A percentile compares a stretch with the other conserved stretches of the same genome.
Evolutionary conservation across 1,284 basidiomycete genomes (phyloP).

Genomic region (Neonothopanus nambi): DNA sequence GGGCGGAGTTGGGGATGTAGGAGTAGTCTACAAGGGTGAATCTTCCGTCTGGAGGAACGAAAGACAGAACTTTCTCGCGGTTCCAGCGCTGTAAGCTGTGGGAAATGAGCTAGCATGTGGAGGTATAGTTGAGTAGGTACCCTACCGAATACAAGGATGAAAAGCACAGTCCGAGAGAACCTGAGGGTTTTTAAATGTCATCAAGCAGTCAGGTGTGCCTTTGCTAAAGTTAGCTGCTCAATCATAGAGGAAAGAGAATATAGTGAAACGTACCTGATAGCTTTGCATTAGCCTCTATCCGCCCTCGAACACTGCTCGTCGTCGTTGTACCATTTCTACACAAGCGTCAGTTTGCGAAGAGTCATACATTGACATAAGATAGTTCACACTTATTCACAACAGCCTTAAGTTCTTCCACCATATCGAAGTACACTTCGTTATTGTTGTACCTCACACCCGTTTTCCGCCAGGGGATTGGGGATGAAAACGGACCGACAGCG

Average conservation of each 20-base stretch:
- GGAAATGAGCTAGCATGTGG: conserved; percentile 7
- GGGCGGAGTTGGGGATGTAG: conserved; percentile 45
- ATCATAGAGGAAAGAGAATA: background rate
- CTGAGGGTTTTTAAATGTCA: conserved; percentile 80
- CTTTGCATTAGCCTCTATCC: conserved; percentile 79
- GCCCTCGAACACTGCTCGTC: conserved; percentile 76
- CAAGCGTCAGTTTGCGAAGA: conserved; percentile 1
- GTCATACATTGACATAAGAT: background rate
- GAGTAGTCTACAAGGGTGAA: conserved; percentile 90
- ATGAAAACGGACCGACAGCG: conserved; percentile 76
- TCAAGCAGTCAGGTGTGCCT: conserved; percentile 87
- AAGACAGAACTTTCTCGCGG: conserved; percentile 80
- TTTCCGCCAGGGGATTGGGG: conserved; percentile 93
- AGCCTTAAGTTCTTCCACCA: conserved; percentile 82
- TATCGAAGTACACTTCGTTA: conserved; percentile 95
- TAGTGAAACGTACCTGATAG: conserved; percentile 61
- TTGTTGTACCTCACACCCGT: conserved; percentile 82
- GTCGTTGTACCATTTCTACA: conserved; percentile 74
- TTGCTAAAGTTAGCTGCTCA: conserved; percentile 20
- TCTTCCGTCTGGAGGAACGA: conserved; percentile 92
- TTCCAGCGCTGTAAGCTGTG: conserved; percentile 78
- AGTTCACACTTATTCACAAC: conserved; percentile 76
- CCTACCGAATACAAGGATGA: conserved; percentile 88
- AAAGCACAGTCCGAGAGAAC: conserved; percentile 81
- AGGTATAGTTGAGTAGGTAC: background rate